Evolutionary conservation across 192 early-diverging fungal species (phyloP).

Genomic region (Paraglomus occultum): DNA sequence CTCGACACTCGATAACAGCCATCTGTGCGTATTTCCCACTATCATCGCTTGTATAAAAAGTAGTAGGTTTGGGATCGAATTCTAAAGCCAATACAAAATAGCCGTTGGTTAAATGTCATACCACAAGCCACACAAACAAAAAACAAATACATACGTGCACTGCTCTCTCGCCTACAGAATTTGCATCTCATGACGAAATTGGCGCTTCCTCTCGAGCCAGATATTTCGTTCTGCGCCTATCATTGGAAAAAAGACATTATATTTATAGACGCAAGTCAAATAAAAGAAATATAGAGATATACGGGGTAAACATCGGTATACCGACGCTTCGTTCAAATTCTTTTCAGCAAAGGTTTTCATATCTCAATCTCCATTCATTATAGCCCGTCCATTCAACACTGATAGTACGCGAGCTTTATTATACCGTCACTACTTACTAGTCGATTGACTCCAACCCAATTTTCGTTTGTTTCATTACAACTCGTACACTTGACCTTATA

Average conservation of each 20-base stretch:
- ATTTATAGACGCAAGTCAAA: background rate
- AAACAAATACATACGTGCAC: conserved; percentile 45
- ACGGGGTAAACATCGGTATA: background rate
- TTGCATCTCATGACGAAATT: conserved; percentile 92
- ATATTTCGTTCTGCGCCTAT: conserved; percentile 59
- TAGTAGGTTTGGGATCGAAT: conserved; percentile 43
- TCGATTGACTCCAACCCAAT: conserved; percentile 64
- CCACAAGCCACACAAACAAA: background rate
- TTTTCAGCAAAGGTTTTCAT: background rate
- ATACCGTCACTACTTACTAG: conserved; percentile 36
- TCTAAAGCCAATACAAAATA: conserved; percentile 24
- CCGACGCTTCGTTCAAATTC: background rate
- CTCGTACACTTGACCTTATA: conserved; percentile 67
- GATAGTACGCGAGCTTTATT: background rate
- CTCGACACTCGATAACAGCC: conserved; percentile 75
- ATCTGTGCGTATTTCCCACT: conserved; percentile 62
- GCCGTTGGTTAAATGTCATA: background rate
- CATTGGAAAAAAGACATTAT: conserved; percentile 23
- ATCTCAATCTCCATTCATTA: background rate
- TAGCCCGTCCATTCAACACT: background rate
- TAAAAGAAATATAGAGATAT: background rate
- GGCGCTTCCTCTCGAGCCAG: conserved; percentile 74
- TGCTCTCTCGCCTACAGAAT: conserved; percentile 78
- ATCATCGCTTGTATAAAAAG: conserved; percentile 55
- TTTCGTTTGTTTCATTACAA: conserved; percentile 74